These are phyloP conservation scores for Trichoderma cornu-damae DNA, from an alignment of 2,329 filamentous ascomycete genomes.

Conservation along the genomic window DNA sequence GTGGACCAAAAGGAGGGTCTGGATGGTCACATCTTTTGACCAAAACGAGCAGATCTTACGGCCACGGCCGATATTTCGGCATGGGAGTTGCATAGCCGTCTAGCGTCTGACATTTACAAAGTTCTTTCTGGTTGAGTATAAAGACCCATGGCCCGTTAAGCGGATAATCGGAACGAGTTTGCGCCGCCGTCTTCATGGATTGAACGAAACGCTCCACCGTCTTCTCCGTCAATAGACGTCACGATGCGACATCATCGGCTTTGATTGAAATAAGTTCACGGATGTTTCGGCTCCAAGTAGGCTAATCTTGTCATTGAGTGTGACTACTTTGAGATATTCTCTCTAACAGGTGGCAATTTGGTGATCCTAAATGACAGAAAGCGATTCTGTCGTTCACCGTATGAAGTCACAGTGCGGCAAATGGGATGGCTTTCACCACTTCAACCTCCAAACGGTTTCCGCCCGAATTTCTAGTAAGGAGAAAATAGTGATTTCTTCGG, in stretches of 20 bases:
- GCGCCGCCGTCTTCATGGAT: constrained; percentile 2
- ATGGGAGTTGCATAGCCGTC: not conserved
- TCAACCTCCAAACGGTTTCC: not conserved
- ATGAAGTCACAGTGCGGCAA: not conserved
- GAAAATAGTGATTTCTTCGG: not conserved
- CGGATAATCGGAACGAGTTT: constrained; percentile 16
- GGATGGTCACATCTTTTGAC: not conserved
- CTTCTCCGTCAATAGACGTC: constrained; percentile 2
- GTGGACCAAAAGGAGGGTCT: not conserved
- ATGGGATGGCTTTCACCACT: not conserved
- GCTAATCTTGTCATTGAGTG: not conserved
- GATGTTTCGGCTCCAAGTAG: constrained; percentile 12
- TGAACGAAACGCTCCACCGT: not conserved
- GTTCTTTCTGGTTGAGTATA: not conserved
- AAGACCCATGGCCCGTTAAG: constrained; percentile 2
- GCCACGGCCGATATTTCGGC: not conserved
- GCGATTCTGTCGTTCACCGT: not conserved
- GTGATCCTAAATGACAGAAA: not conserved
- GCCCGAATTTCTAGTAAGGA: not conserved
- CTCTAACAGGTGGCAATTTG: not conserved
- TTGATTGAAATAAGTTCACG: not conserved
- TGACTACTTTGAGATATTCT: not conserved
- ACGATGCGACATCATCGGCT: constrained; percentile 10
- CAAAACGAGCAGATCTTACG: not conserved
- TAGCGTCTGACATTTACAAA: constrained; percentile 2